Evolutionary conservation across 2,329 filamentous ascomycete species (phyloP), one percentile per base, ranked within the genome.

Genomic region (Venturia asperata): DNA sequence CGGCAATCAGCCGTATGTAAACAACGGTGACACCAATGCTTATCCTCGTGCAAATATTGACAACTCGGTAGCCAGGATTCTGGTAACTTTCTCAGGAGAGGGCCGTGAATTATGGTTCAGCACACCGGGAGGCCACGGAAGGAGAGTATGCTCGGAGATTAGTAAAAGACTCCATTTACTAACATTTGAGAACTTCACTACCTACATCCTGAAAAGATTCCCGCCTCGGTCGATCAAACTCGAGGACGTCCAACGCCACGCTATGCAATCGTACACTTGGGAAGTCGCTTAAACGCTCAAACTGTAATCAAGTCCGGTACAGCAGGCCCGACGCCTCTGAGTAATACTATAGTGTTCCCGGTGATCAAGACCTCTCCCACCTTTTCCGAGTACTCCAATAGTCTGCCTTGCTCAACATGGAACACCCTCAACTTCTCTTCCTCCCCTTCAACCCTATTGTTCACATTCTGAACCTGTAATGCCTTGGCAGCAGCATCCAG

Each of bases 381-480:
- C 79, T 93, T 92, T 76, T 97, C 92, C 30, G 84, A 86, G 72
- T 95, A 99, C 67, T 94, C 92, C 68, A 99, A 76, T 68, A 99
- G 75, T 66, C 91, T 81, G 0, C 94, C 94, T 0, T 89, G 90
- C 73, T 99, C 92, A 0, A 99, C 90, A 74, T 97, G 92, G 72
- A 96, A 99, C 0, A 99, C 86, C 10, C 94, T 80, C 69, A 99
- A 75, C 75, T 89, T 89, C 66, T 92, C 87, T 73, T 89, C 87
- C 78, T 95, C 91, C 15, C 87, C 83, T 2, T 83, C 84, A 0
- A 85, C 87, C 70, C 88, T 82, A 71, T 95, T 95, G 72, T 96
- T 96, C 68, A 93, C 77, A 70, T 96, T 96, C 72, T 89, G 83
- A 10, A 95, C 86, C 77, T 93, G 90, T 66, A 96, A 74, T 65